Evolutionary conservation across 148 eudicot genomes (phyloP).

Genomic region (Diospyros lotus): DNA sequence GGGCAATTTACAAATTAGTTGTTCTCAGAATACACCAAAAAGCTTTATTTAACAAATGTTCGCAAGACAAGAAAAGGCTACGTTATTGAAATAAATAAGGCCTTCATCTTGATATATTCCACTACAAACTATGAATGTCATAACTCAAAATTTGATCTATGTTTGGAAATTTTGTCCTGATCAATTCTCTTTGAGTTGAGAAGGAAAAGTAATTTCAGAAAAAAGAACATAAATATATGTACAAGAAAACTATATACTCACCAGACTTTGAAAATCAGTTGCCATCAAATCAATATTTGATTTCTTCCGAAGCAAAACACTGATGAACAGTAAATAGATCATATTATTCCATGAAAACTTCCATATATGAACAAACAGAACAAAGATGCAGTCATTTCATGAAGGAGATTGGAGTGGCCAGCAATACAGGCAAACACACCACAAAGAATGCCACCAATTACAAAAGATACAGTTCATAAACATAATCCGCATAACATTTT

Average conservation of each 20-base stretch:
- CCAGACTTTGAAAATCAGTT: constrained; percentile 65
- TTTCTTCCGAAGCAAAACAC: constrained; percentile 82
- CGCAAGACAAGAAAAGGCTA: neutral
- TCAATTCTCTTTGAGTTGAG: neutral
- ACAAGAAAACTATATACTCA: constrained; percentile 26
- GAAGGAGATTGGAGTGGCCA: neutral
- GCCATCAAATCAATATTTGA: constrained; percentile 79
- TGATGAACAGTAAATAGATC: constrained; percentile 26
- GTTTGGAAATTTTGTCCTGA: neutral
- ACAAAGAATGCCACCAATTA: neutral
- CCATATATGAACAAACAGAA: neutral
- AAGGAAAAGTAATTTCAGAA: neutral
- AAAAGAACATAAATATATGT: neutral
- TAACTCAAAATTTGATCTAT: neutral
- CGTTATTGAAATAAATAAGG: neutral
- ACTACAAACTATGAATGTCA: too few relatives aligned
- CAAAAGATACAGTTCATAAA: neutral
- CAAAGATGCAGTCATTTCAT: neutral
- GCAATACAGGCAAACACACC: neutral
- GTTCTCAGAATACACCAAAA: neutral
- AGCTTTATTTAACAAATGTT: neutral
- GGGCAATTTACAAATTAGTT: neutral
- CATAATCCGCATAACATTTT: neutral
- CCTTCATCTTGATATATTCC: too few relatives aligned
- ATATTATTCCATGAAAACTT: constrained; percentile 1